Evolutionary conservation across 1,284 basidiomycete species (phyloP).

Genomic region (Boletus sp.): DNA sequence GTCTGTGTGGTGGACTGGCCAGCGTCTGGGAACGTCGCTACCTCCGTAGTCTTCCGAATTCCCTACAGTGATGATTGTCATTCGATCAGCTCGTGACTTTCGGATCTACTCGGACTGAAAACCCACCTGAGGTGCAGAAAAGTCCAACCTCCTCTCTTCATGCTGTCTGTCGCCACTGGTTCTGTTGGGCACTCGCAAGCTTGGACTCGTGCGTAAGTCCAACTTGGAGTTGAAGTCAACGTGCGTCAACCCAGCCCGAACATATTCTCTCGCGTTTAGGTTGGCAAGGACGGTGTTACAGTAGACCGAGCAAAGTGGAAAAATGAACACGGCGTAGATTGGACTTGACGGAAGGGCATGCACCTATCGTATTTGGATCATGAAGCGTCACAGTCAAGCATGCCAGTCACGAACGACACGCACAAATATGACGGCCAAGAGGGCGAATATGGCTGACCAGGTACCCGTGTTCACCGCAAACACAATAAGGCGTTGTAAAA

Average conservation of each 20-base stretch:
- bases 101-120: background rate
- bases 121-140: background rate
- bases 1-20: too few species aligned
- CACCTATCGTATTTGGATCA: background rate
- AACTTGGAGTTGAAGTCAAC: background rate
- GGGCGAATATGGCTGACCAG: constrained; percentile 16
- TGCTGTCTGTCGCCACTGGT: background rate
- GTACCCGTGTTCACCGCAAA: constrained; percentile 17
- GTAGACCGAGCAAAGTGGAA: constrained; percentile 15
- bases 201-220: too few species aligned
- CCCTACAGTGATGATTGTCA: background rate
- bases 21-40: background rate
- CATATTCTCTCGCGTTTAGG: constrained; percentile 11
- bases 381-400: background rate
- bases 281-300: constrained; percentile 21
- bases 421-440: constrained; percentile 11
- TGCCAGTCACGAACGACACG: background rate
- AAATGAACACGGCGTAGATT: constrained; percentile 2
- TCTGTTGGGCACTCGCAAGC: background rate
- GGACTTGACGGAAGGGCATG: background rate
- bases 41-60: background rate
- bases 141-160: background rate
- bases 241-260: background rate
- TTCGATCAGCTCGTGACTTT: background rate
- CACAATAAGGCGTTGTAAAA: constrained; percentile 11